Percentiles rank a stretch among this genome's conserved stretches.
These are phyloP conservation scores for Kondoa malvinella DNA, from an alignment of 768 basidiomycete genomes.

Conservation along the genomic window DNA sequence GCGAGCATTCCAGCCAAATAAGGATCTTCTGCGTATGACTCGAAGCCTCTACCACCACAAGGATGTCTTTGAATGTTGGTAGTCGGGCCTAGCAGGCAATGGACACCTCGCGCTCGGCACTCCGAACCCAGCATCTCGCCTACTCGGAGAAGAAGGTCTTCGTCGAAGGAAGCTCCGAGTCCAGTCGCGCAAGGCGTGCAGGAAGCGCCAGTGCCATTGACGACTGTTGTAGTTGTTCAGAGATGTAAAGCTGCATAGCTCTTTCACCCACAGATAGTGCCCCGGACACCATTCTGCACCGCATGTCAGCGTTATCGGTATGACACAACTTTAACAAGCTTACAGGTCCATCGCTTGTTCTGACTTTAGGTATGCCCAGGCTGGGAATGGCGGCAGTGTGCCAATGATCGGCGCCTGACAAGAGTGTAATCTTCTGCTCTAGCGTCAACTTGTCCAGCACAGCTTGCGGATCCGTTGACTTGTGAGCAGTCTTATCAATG, in stretches of 20 bases:
- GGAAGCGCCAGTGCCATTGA: slow-evolving; percentile 36
- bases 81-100: slow-evolving; percentile 28
- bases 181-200: slow-evolving; percentile 47
- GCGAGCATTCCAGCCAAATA: slow-evolving; percentile 5
- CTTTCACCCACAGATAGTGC: slow-evolving; percentile 19
- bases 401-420: slow-evolving; percentile 23
- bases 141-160: slow-evolving; percentile 38
- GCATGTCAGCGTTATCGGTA: too few relatives aligned
- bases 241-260: slow-evolving; percentile 19
- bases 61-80: slow-evolving; percentile 31
- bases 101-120: slow-evolving; percentile 38
- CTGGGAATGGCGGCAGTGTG: slow-evolving; percentile 11
- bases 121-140: slow-evolving; percentile 44
- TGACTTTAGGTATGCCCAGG: slow-evolving; percentile 14
- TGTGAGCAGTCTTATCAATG: too few relatives aligned
- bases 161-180: slow-evolving; percentile 43
- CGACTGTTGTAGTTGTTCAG: not conserved
- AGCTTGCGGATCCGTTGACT: too few relatives aligned
- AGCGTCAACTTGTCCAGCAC: slow-evolving; percentile 15
- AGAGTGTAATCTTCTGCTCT: slow-evolving; percentile 18
- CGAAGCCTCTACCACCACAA: slow-evolving; percentile 31
- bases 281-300: too few relatives aligned
- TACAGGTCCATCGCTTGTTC: slow-evolving; percentile 11
- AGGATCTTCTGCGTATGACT: slow-evolving; percentile 26
- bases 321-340: too few relatives aligned